phyloP scores from a whole-genome alignment of 225 moss, liverwort and hornwort genomes.

The Neckera pumila region DNA sequence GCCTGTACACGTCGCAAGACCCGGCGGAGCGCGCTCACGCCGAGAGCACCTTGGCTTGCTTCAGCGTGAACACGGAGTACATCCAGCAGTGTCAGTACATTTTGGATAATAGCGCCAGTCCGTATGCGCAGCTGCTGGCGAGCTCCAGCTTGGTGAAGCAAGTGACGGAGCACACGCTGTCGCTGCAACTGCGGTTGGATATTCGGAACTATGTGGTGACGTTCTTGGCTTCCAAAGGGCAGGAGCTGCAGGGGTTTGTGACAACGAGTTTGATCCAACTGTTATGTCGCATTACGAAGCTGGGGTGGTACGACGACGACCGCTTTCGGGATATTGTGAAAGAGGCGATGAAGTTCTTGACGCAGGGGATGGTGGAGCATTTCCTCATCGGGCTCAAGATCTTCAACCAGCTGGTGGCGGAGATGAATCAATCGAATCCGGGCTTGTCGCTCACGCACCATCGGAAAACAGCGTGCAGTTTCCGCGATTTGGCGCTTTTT shows the following conservation, averaged over 20 bases:
- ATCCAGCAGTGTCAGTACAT: constrained; percentile 55
- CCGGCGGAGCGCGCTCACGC: constrained; percentile 47
- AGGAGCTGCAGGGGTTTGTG: constrained; percentile 44
- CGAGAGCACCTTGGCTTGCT: constrained; percentile 47
- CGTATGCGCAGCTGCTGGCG: constrained; percentile 44
- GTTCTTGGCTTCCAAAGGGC: constrained; percentile 41
- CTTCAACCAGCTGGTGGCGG: constrained; percentile 57
- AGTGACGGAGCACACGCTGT: constrained; percentile 45
- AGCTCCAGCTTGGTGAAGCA: constrained; percentile 53
- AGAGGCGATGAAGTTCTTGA: constrained; percentile 56
- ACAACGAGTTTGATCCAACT: constrained; percentile 46
- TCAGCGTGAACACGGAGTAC: constrained; percentile 41
- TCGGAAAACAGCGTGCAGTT: constrained; percentile 50
- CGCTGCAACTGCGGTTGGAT: constrained; percentile 45
- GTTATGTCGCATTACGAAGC: constrained; percentile 56
- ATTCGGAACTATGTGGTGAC: constrained; percentile 55
- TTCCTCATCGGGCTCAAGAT: constrained; percentile 59
- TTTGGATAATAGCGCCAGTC: constrained; percentile 27
- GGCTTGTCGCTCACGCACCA: constrained; percentile 45
- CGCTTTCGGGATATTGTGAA: constrained; percentile 57
- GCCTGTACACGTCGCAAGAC: constrained; percentile 46
- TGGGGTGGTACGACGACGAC: constrained; percentile 60
- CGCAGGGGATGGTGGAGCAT: constrained; percentile 59
- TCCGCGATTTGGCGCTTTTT: constrained; percentile 41
- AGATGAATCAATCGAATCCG: constrained; percentile 57